Base-by-base conservation (phyloP, 2,329 filamentous ascomycete genomes). In the Sporothrix variecibatus region DNA sequence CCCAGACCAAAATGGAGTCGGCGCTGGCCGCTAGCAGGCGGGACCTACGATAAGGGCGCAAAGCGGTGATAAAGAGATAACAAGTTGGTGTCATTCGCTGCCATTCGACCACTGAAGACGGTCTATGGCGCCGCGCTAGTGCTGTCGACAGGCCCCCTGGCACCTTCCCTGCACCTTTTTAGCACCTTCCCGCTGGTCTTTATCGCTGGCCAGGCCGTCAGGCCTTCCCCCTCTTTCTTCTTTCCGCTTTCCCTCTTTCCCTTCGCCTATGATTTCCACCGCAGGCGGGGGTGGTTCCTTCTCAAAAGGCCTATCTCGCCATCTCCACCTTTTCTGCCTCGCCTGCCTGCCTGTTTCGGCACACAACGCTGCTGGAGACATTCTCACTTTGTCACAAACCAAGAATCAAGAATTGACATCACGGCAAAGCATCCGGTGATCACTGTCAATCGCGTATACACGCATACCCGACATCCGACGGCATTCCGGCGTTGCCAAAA, bases 181-280 rank as follows among this genome's bases (percentile, higher is more conserved):
- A 12, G 9, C 51, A 53, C 34, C 34, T 34, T 34, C 34, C 34
- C 4, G 34, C 12, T 49, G 17, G 17, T 49, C 43, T 8, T 28
- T 64, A 40, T 64, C 58, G 58, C 31, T 64, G n/a, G n/a, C n/a
- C n/a, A n/a, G n/a, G n/a, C n/a, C n/a, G n/a, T n/a, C n/a, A n/a
- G 28, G 28, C 58, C 31, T 40, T 64, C 58, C 34, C 31, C 58
- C n/a, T n/a, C n/a, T n/a, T n/a, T 62, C 58, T 8, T 31, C 38
- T 53, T 53, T 6, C n/a, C 7, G 8, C 51, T 23, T 56, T 28
- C 23, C 51, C 20, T 53, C 51, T n/a, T 17, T 28, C n/a, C 20
- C 58, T 20, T 64, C 58, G 58, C 58, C 58, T 64, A n/a, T 64
- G 58, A 28, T 64, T 64, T 64, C 58, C 31, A 64, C 58, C 8